Evolutionary conservation across 495 filamentous ascomycete species (phyloP), one percentile per base, ranked within the genome.

Genomic region (Aspergillus ostianus): DNA sequence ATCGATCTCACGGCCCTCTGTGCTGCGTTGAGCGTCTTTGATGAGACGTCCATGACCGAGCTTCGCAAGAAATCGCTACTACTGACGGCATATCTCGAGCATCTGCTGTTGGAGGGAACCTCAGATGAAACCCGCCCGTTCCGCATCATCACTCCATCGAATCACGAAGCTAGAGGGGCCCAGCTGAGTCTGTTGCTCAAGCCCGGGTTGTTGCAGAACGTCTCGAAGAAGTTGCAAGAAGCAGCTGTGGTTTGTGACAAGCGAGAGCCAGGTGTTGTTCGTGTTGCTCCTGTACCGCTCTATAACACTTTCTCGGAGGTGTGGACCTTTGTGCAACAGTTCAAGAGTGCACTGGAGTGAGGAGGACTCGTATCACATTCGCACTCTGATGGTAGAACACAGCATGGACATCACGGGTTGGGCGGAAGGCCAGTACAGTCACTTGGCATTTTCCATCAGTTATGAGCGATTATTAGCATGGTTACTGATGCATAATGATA

Each of bases 241-340:
- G 74, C 79, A 1, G 86, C 86, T 6, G 85, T 96, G 18, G 83
- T 98, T 44, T 88, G 93, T 48, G 94, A 98, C 68, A 92, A 98
- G 81, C 78, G 94, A 56, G 85, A 85, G 69, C 94, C 94, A n/a
- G 87, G 93, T 73, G 94, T 98, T 44, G 84, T 98, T 10, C 81
- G 94, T n/a, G 90, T 96, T 4, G 92, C 93, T n/a, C 94, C 94
- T 0, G 84, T 87, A 53, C 93, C 94, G 32, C 66, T 98, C 52
- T 98, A 96, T 72, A 97, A 97, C 75, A 86, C 80, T 1, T 97
- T 87, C 68, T 74, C 70, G 51, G 94, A 98, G 68, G 88, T 91
- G 8, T 90, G 85, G 72, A 67, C 70, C 4, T 98, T 97, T 74
- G 86, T 89, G 6, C 65, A 83, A 59, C 82, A 68, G n/a, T 69